Conservation (phyloP, 306 rosid species). For the Prosopis cineraria region DNA sequence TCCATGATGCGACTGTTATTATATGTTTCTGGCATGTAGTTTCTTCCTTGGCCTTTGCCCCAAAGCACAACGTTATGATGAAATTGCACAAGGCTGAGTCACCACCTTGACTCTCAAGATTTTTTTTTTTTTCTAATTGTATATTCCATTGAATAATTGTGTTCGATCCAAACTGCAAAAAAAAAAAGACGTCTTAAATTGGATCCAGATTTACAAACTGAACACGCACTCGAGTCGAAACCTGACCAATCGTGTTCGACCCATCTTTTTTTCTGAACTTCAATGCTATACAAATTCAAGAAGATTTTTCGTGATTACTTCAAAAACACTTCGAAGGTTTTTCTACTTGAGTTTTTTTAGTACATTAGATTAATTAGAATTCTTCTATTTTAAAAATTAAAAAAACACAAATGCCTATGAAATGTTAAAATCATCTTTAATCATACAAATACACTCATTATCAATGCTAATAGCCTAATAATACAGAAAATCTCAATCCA, state of each 20-base stretch:
- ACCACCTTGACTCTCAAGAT: not conserved
- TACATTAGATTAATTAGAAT: not conserved
- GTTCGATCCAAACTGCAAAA: too few relatives aligned
- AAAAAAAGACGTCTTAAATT: not conserved
- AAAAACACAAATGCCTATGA: not conserved
- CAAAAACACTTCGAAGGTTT: not conserved
- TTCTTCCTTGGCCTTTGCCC: not conserved
- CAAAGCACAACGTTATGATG: not conserved
- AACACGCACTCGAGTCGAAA: not conserved
- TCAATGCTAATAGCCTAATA: not conserved
- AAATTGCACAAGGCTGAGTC: not conserved
- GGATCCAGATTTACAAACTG: not conserved
- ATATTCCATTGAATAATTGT: not conserved
- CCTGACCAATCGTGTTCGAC: not conserved
- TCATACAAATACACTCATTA: not conserved
- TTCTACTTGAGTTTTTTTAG: not conserved
- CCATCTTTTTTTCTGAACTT: not conserved
- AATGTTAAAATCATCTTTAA: not conserved
- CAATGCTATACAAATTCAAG: not conserved
- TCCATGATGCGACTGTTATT: not conserved
- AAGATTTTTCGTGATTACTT: not conserved
- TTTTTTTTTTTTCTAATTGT: not conserved
- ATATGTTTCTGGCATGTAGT: not conserved
- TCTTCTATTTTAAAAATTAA: not conserved
- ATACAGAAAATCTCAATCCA: not conserved